phyloP scores from a whole-genome alignment of 768 basidiomycete genomes.

The Xerocomus brunneocitrinus region DNA sequence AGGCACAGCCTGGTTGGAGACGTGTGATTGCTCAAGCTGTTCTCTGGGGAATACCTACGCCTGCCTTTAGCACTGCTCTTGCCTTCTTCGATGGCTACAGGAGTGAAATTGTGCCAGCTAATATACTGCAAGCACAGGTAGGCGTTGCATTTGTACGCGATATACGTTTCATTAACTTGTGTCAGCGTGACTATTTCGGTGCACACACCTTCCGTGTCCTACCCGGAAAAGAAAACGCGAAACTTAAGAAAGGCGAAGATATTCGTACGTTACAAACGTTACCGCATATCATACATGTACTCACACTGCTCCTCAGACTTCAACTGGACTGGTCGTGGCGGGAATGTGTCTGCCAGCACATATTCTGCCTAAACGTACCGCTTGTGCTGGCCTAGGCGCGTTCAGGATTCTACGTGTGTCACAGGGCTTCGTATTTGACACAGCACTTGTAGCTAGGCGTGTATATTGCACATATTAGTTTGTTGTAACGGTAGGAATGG shows the following conservation, averaged over 20 bases:
- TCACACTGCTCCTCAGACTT: constrained; percentile 52
- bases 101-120: constrained; percentile 90
- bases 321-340: constrained; percentile 99
- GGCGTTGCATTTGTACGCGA: constrained; percentile 8
- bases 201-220: constrained; percentile 96
- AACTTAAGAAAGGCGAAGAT: constrained; percentile 74
- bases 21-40: constrained; percentile 94
- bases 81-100: constrained; percentile 99
- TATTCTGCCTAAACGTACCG: constrained; percentile 58
- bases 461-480: constrained; percentile 14
- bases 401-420: constrained; percentile 13
- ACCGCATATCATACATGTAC: neutral
- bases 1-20: constrained; percentile 96
- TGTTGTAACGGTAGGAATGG: constrained; percentile 14
- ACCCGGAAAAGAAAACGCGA: constrained; percentile 85
- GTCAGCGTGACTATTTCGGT: constrained; percentile 97
- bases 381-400: constrained; percentile 2
- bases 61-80: constrained; percentile 96
- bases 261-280: constrained; percentile 63
- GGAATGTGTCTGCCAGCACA: constrained; percentile 85
- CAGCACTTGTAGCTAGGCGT: constrained; percentile 11
- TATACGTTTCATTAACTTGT: neutral
- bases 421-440: neutral
- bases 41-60: constrained; percentile 96
- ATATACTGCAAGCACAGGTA: constrained; percentile 91